Evolutionary conservation across 352 stramenopile species (phyloP).

Genomic region (Peronospora destructor): DNA sequence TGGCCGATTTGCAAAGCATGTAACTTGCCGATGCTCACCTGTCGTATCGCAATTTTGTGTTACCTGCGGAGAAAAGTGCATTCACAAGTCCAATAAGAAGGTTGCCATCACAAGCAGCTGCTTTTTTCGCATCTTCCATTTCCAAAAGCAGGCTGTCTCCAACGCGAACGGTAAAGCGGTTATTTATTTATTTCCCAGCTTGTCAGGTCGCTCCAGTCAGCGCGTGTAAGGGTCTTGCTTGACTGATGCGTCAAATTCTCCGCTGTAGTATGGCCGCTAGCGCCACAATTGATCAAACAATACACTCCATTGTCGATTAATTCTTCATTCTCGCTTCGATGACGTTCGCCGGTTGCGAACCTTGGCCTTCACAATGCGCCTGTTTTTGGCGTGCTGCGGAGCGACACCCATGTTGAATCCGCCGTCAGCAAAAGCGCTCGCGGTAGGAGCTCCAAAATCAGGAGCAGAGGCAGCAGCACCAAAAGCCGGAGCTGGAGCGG

Average conservation of each 20-base stretch:
- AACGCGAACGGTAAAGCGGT: neutral
- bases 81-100: slow-evolving; percentile 9
- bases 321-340: slow-evolving; percentile 37
- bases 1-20: no score
- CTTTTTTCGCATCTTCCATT: no score
- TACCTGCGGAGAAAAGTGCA: no score
- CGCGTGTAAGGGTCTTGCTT: neutral
- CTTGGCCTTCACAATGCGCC: slow-evolving; percentile 59
- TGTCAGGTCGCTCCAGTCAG: neutral
- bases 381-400: slow-evolving; percentile 39
- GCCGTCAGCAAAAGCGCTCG: slow-evolving; percentile 30
- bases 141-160: no score
- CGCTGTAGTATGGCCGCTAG: neutral
- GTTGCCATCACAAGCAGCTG: no score
- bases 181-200: neutral
- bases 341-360: slow-evolving; percentile 25
- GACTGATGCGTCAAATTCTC: neutral
- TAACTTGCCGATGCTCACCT: no score
- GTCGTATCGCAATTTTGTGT: no score
- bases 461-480: slow-evolving; percentile 16
- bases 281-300: slow-evolving; percentile 19
- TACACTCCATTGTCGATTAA: slow-evolving; percentile 26
- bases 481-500: slow-evolving; percentile 15
- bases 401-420: slow-evolving; percentile 66
- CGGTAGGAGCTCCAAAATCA: slow-evolving; percentile 33